phyloP scores from a whole-genome alignment of 129 eudicot genomes.

The Solidago caesia region DNA sequence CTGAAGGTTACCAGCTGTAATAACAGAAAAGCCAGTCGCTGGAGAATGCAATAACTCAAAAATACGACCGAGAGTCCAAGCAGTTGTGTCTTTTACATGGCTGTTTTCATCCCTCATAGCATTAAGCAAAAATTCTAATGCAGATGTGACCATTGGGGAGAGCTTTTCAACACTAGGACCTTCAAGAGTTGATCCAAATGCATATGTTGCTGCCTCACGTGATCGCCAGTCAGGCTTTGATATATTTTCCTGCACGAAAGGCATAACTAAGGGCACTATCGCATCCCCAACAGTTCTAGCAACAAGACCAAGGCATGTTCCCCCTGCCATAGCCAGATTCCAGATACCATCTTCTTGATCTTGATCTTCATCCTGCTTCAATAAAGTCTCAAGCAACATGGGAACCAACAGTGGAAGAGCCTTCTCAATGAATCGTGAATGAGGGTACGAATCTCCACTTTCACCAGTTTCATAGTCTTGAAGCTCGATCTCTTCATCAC shows the following conservation, averaged over 20 bases:
- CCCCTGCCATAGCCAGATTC: slow-evolving; percentile 95
- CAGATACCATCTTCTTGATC: slow-evolving; percentile 84
- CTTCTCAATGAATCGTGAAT: slow-evolving; percentile 72
- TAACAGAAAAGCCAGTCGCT: slow-evolving; percentile 68
- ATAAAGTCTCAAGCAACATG: slow-evolving; percentile 75
- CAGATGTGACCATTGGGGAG: slow-evolving; percentile 73
- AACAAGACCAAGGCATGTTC: slow-evolving; percentile 87
- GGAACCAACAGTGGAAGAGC: slow-evolving; percentile 71
- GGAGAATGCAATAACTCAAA: slow-evolving; percentile 82
- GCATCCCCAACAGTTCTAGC: slow-evolving; percentile 91
- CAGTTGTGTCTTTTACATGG: slow-evolving; percentile 92
- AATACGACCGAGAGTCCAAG: slow-evolving; percentile 88
- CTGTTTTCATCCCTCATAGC: slow-evolving; percentile 79
- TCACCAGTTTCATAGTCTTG: slow-evolving; percentile 59
- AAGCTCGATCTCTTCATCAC: slow-evolving; percentile 89
- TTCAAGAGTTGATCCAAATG: slow-evolving; percentile 92
- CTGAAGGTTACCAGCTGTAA: slow-evolving; percentile 61
- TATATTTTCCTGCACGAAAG: slow-evolving; percentile 70
- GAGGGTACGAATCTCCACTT: slow-evolving; percentile 67
- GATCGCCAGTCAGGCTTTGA: slow-evolving; percentile 73
- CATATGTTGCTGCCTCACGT: slow-evolving; percentile 88
- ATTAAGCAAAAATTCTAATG: slow-evolving; percentile 67
- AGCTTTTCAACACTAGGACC: slow-evolving; percentile 79
- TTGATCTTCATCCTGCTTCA: slow-evolving; percentile 90
- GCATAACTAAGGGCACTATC: slow-evolving; percentile 80